A percentile compares a stretch with the other conserved stretches of the same genome.
These are phyloP conservation scores for Lagenidium giganteum DNA, from an alignment of 352 stramenopile species.

Conservation along the genomic window DNA sequence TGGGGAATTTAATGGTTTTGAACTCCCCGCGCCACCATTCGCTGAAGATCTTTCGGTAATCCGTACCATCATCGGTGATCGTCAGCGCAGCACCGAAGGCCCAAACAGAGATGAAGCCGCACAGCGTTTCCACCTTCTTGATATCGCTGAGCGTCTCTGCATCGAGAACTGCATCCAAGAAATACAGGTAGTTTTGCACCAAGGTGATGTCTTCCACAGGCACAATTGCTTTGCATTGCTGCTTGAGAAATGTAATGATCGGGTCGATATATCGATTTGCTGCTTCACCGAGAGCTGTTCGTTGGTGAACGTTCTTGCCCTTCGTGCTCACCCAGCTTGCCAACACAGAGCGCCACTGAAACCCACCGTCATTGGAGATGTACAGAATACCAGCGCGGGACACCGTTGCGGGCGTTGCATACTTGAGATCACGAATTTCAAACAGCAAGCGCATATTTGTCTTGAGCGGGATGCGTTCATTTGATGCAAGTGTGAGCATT, in stretches of 20 bases:
- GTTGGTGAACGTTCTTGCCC: constrained; percentile 46
- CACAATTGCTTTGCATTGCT: constrained; percentile 87
- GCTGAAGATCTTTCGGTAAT: constrained; percentile 92
- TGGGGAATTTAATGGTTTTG: constrained; percentile 93
- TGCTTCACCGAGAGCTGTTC: constrained; percentile 38
- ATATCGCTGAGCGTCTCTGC: constrained; percentile 48
- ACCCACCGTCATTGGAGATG: constrained; percentile 88
- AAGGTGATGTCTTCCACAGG: constrained; percentile 88
- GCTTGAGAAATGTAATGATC: constrained; percentile 81
- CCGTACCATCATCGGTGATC: constrained; percentile 88
- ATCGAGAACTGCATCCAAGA: constrained; percentile 85
- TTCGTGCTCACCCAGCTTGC: constrained; percentile 87
- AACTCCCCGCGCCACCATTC: constrained; percentile 93
- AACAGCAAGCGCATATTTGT: constrained; percentile 94
- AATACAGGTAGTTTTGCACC: constrained; percentile 91
- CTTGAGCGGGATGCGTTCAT: constrained; percentile 95
- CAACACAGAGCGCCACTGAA: constrained; percentile 91
- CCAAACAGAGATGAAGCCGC: constrained; percentile 93
- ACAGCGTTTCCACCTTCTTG: constrained; percentile 77
- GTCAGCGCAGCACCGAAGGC: constrained; percentile 87
- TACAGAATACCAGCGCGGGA: constrained; percentile 94
- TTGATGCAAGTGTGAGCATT: constrained; percentile 88
- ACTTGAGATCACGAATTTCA: constrained; percentile 93
- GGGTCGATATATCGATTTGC: constrained; percentile 88
- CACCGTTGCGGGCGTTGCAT: constrained; percentile 93